Base-by-base conservation (phyloP, 768 basidiomycete species). In the Leccinum variicolor region DNA sequence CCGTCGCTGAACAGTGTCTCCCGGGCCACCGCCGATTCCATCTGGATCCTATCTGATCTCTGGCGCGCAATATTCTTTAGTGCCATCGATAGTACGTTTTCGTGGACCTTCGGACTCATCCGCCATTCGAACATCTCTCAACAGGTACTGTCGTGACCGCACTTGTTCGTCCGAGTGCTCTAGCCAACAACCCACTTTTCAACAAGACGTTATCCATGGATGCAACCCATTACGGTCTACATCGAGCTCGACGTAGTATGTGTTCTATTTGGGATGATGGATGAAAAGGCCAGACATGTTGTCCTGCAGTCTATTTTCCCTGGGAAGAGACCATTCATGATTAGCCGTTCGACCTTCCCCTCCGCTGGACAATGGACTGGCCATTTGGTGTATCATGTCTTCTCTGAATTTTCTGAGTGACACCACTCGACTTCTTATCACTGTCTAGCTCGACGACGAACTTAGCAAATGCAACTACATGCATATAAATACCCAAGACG, bases 381-480 rank as follows among this genome's bases (percentile, higher is more conserved):
- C 0, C 87, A 89, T 67, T 89, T 87, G 87, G 83, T 84, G 67
- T 19, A 59, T 53, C 25, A 13, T 23, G 6, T 31, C 26, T 26
- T 26, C 25, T 26, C 25, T 26, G 25, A 26, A 26, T 48, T 43
- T 34, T 2, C 6, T 1, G 4, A 13, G 6, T 3, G 6, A 43
- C 21, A 21, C 2, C 2, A 14, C 4, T 3, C 14, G 26, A 3
- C 10, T 51, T 34, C 57, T 64, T 13, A 55, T 4, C 28, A 31
- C 11, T 2, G 1, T 34, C 9, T 25, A 86, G 85, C 79, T 90
- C 26, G 89, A 90, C 1, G 90, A 92, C 70, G 90, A 91, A 66
- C 84, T 77, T 67, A 86, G 86, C 66, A 80, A 81, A 58, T 92
- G 90, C 89, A 72, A 81, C 50, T 90, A 87, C 71, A 79, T 92